A percentile compares a stretch with the other conserved stretches of the same genome.
phyloP scores from a whole-genome alignment of 2,329 filamentous ascomycete species.

The Phaeosphaeriaceae sp. region DNA sequence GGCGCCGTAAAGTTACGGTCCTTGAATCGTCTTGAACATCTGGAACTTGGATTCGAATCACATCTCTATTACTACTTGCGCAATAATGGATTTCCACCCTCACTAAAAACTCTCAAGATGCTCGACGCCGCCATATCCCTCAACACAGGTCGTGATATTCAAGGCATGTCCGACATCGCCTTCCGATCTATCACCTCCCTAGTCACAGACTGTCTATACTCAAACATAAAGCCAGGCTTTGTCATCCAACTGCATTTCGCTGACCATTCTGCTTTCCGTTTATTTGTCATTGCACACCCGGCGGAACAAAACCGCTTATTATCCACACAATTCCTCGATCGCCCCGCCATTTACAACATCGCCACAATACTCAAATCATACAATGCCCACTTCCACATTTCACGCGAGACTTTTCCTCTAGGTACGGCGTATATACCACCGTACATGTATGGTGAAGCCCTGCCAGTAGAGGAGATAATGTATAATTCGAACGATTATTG shows the following conservation, averaged over 20 bases:
- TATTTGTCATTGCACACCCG: conserved; percentile 11
- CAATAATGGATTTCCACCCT: conserved; percentile 28
- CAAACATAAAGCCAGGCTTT: conserved; percentile 17
- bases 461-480: conserved; percentile 31
- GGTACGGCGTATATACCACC: conserved; percentile 37
- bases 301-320: conserved; percentile 22
- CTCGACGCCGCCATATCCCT: conserved; percentile 32
- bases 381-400: conserved; percentile 29
- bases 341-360: conserved; percentile 34
- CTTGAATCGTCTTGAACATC: conserved; percentile 30
- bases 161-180: conserved; percentile 19
- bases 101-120: conserved; percentile 35
- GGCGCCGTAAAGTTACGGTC: conserved; percentile 29
- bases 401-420: conserved; percentile 27
- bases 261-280: conserved; percentile 19
- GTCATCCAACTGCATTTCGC: conserved; percentile 30
- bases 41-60: conserved; percentile 39
- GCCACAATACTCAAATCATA: conserved; percentile 28
- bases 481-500: conserved; percentile 41
- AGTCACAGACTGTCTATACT: conserved; percentile 21
- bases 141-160: conserved; percentile 20
- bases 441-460: conserved; percentile 44
- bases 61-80: conserved; percentile 33
- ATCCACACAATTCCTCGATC: conserved; percentile 26
- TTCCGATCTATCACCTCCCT: conserved; percentile 24